Conservation (phyloP, 2,329 filamentous ascomycete species). For the Epicoccum sorghinum region DNA sequence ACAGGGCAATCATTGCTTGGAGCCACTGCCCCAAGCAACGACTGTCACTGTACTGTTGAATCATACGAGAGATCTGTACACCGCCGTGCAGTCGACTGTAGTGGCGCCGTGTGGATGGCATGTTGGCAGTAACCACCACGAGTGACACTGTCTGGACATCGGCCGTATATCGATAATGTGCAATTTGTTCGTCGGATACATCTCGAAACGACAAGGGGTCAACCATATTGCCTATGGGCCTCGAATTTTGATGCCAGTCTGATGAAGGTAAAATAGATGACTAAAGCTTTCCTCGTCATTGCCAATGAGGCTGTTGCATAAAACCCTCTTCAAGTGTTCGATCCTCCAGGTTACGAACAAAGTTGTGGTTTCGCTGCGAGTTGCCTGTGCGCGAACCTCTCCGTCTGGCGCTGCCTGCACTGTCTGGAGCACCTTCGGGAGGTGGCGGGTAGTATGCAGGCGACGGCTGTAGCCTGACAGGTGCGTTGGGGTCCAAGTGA, state of each 20-base stretch:
- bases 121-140: not conserved
- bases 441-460: conserved; percentile 97
- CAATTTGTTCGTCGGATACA: not conserved
- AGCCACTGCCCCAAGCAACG: not conserved
- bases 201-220: conserved; percentile 20
- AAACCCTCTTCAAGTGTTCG: conserved; percentile 92
- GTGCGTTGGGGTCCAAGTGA: conserved; percentile 91
- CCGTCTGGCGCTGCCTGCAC: conserved; percentile 69
- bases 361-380: conserved; percentile 74
- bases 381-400: conserved; percentile 74
- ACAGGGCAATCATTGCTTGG: not conserved
- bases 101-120: not conserved
- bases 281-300: conserved; percentile 50
- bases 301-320: conserved; percentile 74
- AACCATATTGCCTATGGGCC: not conserved
- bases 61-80: conserved; percentile 8
- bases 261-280: not conserved
- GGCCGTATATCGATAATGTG: not conserved
- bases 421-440: conserved; percentile 77
- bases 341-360: conserved; percentile 94
- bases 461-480: conserved; percentile 91
- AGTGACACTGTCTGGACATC: not conserved
- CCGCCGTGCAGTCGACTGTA: conserved; percentile 6
- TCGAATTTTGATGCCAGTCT: conserved; percentile 9
- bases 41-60: not conserved